Evolutionary conservation across 257 asterid species (phyloP).

Genomic region (Echites panduratus): DNA sequence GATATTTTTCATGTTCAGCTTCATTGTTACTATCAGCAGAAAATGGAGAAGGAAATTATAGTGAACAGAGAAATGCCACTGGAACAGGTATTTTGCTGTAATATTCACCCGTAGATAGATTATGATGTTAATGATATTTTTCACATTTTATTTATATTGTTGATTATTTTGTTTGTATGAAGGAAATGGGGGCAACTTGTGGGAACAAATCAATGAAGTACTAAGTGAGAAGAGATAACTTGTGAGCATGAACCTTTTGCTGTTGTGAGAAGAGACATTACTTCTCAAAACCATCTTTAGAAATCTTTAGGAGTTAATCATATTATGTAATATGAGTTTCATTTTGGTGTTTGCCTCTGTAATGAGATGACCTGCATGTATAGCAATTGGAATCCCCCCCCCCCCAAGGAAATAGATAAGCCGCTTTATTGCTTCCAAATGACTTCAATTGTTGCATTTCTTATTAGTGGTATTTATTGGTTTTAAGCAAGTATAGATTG

Average conservation of each 20-base stretch:
- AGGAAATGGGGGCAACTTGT: conserved; percentile 39
- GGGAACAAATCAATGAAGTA: conserved; percentile 70
- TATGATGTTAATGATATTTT: background rate
- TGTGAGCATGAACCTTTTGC: background rate
- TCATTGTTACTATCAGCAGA: conserved; percentile 14
- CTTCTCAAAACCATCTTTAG: background rate
- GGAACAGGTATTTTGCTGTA: conserved; percentile 23
- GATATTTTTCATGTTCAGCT: background rate
- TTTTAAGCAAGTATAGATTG: background rate
- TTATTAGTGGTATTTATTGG: background rate
- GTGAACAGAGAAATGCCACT: conserved; percentile 22
- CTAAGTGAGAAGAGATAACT: conserved; percentile 38
- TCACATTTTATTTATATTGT: background rate
- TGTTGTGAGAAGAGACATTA: background rate
- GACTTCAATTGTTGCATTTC: background rate
- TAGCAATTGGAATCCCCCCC: background rate
- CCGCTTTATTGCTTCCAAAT: background rate
- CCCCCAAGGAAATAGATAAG: background rate
- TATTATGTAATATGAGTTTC: conserved; percentile 1
- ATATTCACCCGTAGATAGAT: background rate
- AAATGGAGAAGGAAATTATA: conserved; percentile 17
- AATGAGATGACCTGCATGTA: background rate
- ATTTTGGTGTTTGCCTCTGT: background rate
- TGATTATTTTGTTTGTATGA: conserved; percentile 12
- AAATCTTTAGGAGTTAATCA: background rate